phyloP scores from a whole-genome alignment of 257 asterid genomes.

The Solanum paucissectum region DNA sequence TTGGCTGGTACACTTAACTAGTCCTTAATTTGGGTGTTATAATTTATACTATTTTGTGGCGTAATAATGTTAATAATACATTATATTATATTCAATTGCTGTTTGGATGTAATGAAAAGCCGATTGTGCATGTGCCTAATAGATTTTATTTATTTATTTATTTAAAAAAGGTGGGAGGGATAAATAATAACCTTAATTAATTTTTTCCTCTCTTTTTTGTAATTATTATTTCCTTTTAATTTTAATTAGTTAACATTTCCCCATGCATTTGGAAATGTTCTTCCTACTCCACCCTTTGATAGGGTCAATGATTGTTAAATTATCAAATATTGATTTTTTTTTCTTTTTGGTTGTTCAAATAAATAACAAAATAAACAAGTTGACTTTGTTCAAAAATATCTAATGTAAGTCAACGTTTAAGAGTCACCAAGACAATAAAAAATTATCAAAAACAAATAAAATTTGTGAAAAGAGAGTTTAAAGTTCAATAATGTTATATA shows the following conservation, averaged over 20 bases:
- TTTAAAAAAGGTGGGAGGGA: neutral
- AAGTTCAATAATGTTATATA: neutral
- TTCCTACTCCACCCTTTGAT: neutral
- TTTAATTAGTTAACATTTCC: neutral
- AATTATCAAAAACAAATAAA: neutral
- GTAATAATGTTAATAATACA: neutral
- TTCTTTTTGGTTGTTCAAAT: neutral
- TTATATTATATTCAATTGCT: neutral
- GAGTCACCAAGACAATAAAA: neutral
- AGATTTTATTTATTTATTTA: neutral
- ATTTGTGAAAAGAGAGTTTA: neutral
- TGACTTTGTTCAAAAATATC: neutral
- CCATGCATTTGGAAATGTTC: neutral
- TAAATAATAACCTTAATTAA: neutral
- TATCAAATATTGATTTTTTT: neutral
- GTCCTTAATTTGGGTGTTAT: neutral
- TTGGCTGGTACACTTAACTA: constrained; percentile 3
- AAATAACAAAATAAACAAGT: neutral
- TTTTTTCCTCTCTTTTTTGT: neutral
- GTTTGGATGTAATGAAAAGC: constrained; percentile 5
- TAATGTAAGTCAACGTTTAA: neutral
- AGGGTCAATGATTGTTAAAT: neutral
- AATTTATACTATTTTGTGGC: neutral
- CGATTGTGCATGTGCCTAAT: constrained; percentile 16
- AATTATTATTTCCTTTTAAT: neutral